These are phyloP conservation scores for Shiraia bambusicola DNA, from an alignment of 2,329 filamentous ascomycete species.

Conservation along the genomic window DNA sequence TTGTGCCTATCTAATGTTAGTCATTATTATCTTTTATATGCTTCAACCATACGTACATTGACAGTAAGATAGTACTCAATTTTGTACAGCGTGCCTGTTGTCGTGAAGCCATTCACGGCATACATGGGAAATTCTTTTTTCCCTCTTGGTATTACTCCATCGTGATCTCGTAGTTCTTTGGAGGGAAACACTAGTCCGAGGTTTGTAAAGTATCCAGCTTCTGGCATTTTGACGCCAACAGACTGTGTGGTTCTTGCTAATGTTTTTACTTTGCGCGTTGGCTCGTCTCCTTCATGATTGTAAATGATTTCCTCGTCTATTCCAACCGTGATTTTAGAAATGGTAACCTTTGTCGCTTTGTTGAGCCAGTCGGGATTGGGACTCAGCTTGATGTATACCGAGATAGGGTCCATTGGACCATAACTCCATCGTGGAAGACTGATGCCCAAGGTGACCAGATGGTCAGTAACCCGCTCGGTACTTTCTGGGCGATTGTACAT, in stretches of 20 bases:
- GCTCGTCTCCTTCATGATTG: conserved; percentile 96
- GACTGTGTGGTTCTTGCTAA: conserved; percentile 80
- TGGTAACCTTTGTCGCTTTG: conserved; percentile 89
- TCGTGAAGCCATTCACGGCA: conserved; percentile 87
- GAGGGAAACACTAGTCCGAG: conserved; percentile 87
- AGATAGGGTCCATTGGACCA: conserved; percentile 90
- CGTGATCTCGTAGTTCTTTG: conserved; percentile 81
- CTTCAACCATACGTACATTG: conserved; percentile 62
- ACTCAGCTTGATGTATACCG: conserved; percentile 90
- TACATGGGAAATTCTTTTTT: conserved; percentile 89
- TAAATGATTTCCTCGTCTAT: conserved; percentile 99
- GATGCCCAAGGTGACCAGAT: conserved; percentile 86
- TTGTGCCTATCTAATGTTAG: conserved; percentile 65
- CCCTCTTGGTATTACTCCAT: conserved; percentile 82
- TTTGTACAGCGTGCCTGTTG: conserved; percentile 91
- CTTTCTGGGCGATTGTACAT: conserved; percentile 98
- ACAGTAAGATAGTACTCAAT: conserved; percentile 96
- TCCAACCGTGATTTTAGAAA: conserved; percentile 87
- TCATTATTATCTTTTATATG: conserved; percentile 9
- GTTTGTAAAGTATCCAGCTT: conserved; percentile 90
- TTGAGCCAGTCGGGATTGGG: conserved; percentile 89
- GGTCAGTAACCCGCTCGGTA: conserved; percentile 81
- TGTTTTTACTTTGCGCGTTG: conserved; percentile 83
- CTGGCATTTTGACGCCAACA: conserved; percentile 82
- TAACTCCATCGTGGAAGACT: conserved; percentile 96